phyloP scores from a whole-genome alignment of 2,329 filamentous ascomycete genomes.

The Venturia asperata region DNA sequence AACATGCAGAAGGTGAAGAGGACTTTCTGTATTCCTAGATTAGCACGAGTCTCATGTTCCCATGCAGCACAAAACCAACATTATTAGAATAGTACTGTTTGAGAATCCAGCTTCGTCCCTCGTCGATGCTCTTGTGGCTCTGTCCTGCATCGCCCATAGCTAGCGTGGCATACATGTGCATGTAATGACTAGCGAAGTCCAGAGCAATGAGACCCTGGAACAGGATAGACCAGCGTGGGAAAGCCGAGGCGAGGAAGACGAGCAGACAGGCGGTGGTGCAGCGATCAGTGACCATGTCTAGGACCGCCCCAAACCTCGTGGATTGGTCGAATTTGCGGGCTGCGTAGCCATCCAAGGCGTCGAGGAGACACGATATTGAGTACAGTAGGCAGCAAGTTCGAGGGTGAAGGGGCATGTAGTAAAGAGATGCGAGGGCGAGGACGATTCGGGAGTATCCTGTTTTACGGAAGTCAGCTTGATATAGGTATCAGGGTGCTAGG shows the following conservation, averaged over 20 bases:
- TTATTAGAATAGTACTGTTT: constrained; percentile 97
- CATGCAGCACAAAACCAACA: constrained; percentile 47
- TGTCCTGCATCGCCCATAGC: constrained; percentile 72
- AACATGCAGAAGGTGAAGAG: constrained; percentile 83
- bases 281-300: constrained; percentile 98
- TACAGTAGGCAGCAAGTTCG: constrained; percentile 88
- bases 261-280: constrained; percentile 94
- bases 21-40: constrained; percentile 55
- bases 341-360: constrained; percentile 91
- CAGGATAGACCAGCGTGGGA: constrained; percentile 85
- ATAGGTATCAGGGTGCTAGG: neutral
- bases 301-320: constrained; percentile 88
- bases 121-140: constrained; percentile 92
- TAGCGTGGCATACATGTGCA: constrained; percentile 97
- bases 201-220: constrained; percentile 91
- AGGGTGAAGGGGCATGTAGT: constrained; percentile 99
- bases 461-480: constrained; percentile 14
- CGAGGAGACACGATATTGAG: constrained; percentile 87
- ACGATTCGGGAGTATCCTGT: constrained; percentile 46
- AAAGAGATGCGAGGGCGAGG: constrained; percentile 77
- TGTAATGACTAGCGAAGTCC: constrained; percentile 93
- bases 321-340: constrained; percentile 82
- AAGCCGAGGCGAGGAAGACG: constrained; percentile 89
- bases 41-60: neutral
- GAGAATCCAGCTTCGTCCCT: constrained; percentile 77